These are phyloP conservation scores for Brassica carinata DNA, from an alignment of 345 rosid species.

Conservation along the genomic window DNA sequence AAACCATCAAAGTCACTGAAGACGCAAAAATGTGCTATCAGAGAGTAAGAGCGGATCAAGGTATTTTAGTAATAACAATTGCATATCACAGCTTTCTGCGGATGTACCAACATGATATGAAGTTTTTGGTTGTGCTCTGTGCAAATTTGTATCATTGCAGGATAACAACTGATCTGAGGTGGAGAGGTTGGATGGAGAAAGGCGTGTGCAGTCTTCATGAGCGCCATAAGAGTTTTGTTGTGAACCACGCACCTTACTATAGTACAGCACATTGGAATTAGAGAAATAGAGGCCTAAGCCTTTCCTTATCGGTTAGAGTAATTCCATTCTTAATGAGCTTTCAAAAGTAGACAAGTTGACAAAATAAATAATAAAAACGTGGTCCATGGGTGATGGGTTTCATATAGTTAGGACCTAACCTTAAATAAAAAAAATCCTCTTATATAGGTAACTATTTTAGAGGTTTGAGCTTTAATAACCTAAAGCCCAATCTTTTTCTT, in stretches of 20 bases:
- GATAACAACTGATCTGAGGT: conserved; percentile 79
- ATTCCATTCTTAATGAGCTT: neutral
- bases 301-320: neutral
- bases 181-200: conserved; percentile 82
- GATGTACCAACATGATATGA: neutral
- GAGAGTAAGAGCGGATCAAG: conserved; percentile 89
- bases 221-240: conserved; percentile 90
- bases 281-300: neutral
- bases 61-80: conserved; percentile 34
- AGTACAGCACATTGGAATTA: neutral
- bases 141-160: conserved; percentile 45
- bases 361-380: neutral
- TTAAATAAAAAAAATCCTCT: neutral
- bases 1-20: conserved; percentile 72
- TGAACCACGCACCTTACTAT: conserved; percentile 62
- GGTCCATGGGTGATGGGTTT: neutral
- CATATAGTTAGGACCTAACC: neutral
- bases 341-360: neutral
- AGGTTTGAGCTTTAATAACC: neutral
- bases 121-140: neutral
- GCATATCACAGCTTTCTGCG: conserved; percentile 12
- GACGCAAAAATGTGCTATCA: conserved; percentile 84
- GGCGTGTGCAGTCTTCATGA: conserved; percentile 65
- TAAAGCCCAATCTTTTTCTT: neutral
- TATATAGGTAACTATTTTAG: neutral